These are phyloP conservation scores for Talaromyces proteolyticus DNA, from an alignment of 495 filamentous ascomycete species.

Conservation along the genomic window DNA sequence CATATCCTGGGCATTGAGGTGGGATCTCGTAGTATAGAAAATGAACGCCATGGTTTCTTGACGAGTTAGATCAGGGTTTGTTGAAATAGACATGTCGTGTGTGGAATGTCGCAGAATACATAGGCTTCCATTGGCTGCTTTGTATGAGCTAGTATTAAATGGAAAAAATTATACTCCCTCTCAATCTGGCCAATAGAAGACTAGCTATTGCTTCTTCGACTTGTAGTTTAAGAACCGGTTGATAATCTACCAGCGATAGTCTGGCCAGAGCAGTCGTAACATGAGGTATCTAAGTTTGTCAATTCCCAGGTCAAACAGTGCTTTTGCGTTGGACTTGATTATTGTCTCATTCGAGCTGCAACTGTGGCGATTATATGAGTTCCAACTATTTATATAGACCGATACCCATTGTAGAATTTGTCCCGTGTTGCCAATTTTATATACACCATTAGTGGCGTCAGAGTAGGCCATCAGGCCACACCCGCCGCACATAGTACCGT, in stretches of 20 bases:
- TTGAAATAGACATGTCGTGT: too few species aligned
- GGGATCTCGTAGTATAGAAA: too few species aligned
- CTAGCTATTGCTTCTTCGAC: too few species aligned
- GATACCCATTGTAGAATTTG: neutral
- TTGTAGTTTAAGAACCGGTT: slow-evolving; percentile 35
- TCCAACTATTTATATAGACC: slow-evolving; percentile 38
- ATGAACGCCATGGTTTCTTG: too few species aligned
- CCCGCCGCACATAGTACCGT: too few species aligned
- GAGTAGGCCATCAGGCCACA: slow-evolving; percentile 6
- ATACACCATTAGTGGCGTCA: slow-evolving; percentile 30
- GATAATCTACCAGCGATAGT: slow-evolving; percentile 31
- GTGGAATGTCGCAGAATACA: too few species aligned
- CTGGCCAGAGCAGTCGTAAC: slow-evolving; percentile 55
- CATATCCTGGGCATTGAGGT: too few species aligned
- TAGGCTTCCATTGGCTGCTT: too few species aligned
- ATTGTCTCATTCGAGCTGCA: slow-evolving; percentile 42
- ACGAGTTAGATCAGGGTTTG: too few species aligned
- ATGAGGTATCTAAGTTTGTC: slow-evolving; percentile 41
- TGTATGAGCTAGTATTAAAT: too few species aligned
- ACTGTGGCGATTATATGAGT: slow-evolving; percentile 49
- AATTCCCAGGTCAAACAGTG: slow-evolving; percentile 48
- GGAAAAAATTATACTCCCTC: too few species aligned
- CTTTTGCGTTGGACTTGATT: slow-evolving; percentile 46
- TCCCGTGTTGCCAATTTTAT: neutral
- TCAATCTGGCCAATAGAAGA: too few species aligned